Conservation (phyloP, 192 early-diverging fungal species). For the Podila clonocystis region DNA sequence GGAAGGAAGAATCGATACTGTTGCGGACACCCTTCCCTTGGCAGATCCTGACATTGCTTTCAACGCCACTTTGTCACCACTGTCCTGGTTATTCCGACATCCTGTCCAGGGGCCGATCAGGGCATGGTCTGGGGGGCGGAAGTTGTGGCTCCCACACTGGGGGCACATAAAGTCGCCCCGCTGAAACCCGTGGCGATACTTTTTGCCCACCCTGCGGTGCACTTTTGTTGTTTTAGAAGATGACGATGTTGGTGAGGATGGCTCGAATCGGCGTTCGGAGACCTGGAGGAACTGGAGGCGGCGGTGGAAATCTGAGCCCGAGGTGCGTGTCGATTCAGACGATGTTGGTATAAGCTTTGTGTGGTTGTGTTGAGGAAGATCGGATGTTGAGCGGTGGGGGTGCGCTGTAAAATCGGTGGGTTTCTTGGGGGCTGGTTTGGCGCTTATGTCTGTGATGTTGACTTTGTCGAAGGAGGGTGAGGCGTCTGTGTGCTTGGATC, state of each 20-base stretch:
- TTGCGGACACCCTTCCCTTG: background rate
- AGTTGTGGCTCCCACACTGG: constrained; percentile 44
- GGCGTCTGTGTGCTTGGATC: too few relatives aligned
- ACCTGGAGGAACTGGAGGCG: constrained; percentile 7
- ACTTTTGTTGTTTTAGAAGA: background rate
- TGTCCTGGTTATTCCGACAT: background rate
- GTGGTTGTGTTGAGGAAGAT: background rate
- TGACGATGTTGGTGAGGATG: background rate
- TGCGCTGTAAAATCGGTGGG: too few relatives aligned
- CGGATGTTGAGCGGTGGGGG: background rate
- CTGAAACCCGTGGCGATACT: constrained; percentile 21
- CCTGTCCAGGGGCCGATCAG: background rate
- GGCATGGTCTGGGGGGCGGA: constrained; percentile 22
- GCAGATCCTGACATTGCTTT: too few relatives aligned
- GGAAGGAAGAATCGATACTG: background rate
- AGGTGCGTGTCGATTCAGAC: background rate
- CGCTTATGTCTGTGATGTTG: too few relatives aligned
- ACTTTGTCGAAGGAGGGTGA: too few relatives aligned
- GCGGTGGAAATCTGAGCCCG: background rate
- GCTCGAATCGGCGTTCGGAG: background rate
- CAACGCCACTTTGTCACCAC: too few relatives aligned
- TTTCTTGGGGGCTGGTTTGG: too few relatives aligned
- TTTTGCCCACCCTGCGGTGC: background rate
- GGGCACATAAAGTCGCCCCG: constrained; percentile 47
- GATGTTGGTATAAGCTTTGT: background rate